phyloP scores from a whole-genome alignment of 495 filamentous ascomycete genomes.

The Halenospora varia region DNA sequence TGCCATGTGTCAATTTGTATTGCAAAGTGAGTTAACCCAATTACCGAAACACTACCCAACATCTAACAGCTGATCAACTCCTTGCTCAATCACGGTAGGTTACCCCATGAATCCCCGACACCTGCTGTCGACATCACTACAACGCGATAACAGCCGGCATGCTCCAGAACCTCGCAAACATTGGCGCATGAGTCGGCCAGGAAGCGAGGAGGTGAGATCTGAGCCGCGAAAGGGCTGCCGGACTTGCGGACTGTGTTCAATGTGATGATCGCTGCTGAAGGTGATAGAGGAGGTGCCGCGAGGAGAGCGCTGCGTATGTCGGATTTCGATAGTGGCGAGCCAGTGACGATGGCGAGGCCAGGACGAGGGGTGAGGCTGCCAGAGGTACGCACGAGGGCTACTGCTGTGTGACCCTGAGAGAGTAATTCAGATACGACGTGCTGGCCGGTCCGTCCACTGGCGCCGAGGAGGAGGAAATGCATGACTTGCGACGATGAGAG shows the following conservation, averaged over 20 bases:
- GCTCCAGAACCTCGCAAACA: conserved; percentile 35
- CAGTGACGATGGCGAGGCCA: conserved; percentile 29
- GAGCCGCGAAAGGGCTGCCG: conserved; percentile 41
- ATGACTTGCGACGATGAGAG: conserved; percentile 26
- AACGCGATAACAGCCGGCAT: conserved; percentile 34
- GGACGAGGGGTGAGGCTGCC: conserved; percentile 24
- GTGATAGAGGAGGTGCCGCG: conserved; percentile 21
- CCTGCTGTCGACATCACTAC: conserved; percentile 43
- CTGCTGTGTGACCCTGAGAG: conserved; percentile 26
- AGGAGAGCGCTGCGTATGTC: conserved; percentile 36
- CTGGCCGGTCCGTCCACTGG: conserved; percentile 39
- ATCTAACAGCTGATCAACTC: too few species aligned
- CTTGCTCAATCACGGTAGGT: conserved; percentile 36
- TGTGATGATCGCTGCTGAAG: conserved; percentile 40
- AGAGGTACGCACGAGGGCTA: conserved; percentile 28
- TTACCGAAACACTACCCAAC: too few species aligned
- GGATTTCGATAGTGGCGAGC: conserved; percentile 35
- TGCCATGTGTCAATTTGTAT: too few species aligned
- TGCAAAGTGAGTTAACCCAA: too few species aligned
- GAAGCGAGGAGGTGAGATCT: conserved; percentile 37
- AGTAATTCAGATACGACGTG: conserved; percentile 35
- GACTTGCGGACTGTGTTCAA: conserved; percentile 39
- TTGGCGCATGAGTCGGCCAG: conserved; percentile 43
- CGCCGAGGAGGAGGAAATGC: conserved; percentile 40
- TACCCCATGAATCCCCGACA: conserved; percentile 42